phyloP scores from a whole-genome alignment of 1,284 basidiomycete species.

The Moniliella sp. region DNA sequence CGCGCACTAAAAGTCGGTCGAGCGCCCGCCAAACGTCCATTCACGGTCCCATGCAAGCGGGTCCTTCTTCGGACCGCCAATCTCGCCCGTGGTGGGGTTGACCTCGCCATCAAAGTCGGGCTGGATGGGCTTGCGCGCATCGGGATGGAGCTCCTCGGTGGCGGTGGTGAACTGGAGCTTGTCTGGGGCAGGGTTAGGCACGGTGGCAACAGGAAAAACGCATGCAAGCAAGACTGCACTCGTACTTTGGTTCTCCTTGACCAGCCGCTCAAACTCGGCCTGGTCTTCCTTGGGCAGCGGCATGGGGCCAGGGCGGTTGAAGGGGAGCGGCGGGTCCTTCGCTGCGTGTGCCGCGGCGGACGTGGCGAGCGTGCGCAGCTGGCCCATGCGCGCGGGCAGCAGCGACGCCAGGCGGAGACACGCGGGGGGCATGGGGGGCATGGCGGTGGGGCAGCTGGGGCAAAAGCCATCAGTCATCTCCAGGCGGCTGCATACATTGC shows the following conservation, averaged over 20 bases:
- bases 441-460: too few species aligned
- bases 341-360: too few species aligned
- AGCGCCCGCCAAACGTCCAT: constrained; percentile 31
- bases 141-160: constrained; percentile 24
- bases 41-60: constrained; percentile 36
- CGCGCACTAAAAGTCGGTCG: constrained; percentile 22
- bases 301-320: constrained; percentile 32
- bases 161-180: constrained; percentile 4
- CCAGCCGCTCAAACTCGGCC: constrained; percentile 34
- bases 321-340: too few species aligned
- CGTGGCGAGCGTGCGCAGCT: too few species aligned
- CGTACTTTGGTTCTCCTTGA: constrained; percentile 29
- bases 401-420: too few species aligned
- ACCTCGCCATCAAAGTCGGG: constrained; percentile 40
- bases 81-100: constrained; percentile 41
- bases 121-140: constrained; percentile 27
- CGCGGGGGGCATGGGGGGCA: too few species aligned
- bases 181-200: constrained; percentile 1
- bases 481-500: too few species aligned
- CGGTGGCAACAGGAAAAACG: constrained; percentile 1
- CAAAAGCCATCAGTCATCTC: too few species aligned
- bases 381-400: too few species aligned
- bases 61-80: constrained; percentile 42
- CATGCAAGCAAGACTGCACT: constrained; percentile 1
- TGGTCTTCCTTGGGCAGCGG: constrained; percentile 34